A percentile compares a stretch with the other conserved stretches of the same genome.
Conservation (phyloP, 2,329 filamentous ascomycete genomes). For the Phoma sp. region DNA sequence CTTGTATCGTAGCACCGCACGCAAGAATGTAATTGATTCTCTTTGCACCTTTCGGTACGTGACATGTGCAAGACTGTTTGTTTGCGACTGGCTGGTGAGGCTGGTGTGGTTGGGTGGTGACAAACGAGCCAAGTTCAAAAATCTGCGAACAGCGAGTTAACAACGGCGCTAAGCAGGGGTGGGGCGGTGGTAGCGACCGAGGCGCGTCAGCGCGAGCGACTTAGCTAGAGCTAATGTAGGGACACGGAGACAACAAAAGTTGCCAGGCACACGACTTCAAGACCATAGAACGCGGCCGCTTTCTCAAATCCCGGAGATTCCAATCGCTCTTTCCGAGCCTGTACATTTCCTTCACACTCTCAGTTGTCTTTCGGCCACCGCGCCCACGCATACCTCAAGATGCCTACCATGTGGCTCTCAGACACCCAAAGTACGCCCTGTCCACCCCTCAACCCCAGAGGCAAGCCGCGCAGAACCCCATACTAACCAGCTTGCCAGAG, state of each 20-base stretch:
- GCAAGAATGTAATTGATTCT: constrained; percentile 20
- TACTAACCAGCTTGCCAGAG: constrained; percentile 61
- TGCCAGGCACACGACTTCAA: background rate
- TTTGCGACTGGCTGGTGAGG: too few species aligned
- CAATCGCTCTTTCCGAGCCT: background rate
- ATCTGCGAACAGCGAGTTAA: constrained; percentile 29
- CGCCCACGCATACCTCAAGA: constrained; percentile 28
- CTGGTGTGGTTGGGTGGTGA: background rate
- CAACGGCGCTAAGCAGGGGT: constrained; percentile 33
- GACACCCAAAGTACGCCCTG: constrained; percentile 84
- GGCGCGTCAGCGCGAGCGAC: constrained; percentile 10
- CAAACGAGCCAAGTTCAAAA: background rate
- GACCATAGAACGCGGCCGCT: background rate
- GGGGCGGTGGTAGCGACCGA: constrained; percentile 2
- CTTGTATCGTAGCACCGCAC: background rate
- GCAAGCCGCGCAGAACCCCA: background rate
- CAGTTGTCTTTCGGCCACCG: background rate
- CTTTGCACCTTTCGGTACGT: background rate
- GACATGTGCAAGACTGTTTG: background rate
- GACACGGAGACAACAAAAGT: constrained; percentile 17
- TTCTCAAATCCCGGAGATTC: too few species aligned
- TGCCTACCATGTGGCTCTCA: constrained; percentile 95
- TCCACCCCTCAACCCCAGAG: background rate
- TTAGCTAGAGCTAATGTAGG: background rate
- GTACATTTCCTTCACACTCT: too few species aligned